These are phyloP conservation scores for Clathrospora elynae DNA, from an alignment of 2,329 filamentous ascomycete species.

Conservation along the genomic window DNA sequence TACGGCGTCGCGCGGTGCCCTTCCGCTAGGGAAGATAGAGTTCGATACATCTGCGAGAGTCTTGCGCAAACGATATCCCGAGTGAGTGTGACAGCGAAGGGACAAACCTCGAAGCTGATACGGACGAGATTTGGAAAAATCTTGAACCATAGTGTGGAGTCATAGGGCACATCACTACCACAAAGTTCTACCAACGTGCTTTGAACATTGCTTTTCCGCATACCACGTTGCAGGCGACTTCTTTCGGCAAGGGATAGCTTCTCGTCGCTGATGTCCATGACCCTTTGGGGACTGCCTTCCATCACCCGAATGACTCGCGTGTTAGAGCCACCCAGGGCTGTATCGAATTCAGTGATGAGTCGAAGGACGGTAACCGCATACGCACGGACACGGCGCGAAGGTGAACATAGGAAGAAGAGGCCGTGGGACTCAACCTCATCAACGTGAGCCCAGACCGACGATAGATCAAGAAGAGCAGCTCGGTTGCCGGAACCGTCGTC, in stretches of 20 bases:
- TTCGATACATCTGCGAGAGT: constrained; percentile 89
- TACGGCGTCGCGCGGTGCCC: constrained; percentile 56
- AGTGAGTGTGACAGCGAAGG: constrained; percentile 86
- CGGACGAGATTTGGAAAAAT: constrained; percentile 94
- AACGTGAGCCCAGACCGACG: constrained; percentile 87
- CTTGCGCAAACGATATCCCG: constrained; percentile 92
- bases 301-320: constrained; percentile 88
- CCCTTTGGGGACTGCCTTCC: constrained; percentile 83
- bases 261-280: constrained; percentile 92
- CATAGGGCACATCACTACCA: constrained; percentile 92
- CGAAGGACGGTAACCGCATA: constrained; percentile 92
- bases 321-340: constrained; percentile 78
- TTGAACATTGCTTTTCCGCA: constrained; percentile 80
- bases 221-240: constrained; percentile 86
- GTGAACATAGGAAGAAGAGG: constrained; percentile 95
- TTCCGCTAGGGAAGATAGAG: constrained; percentile 79
- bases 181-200: constrained; percentile 92
- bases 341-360: constrained; percentile 92
- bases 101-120: constrained; percentile 87
- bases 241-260: constrained; percentile 89
- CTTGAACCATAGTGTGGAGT: constrained; percentile 95
- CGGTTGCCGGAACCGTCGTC: constrained; percentile 72
- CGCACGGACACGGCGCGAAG: constrained; percentile 84
- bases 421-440: constrained; percentile 97
- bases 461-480: constrained; percentile 79